Base-by-base conservation (phyloP, 73 alveolate species). In the Blepharisma stoltei region DNA sequence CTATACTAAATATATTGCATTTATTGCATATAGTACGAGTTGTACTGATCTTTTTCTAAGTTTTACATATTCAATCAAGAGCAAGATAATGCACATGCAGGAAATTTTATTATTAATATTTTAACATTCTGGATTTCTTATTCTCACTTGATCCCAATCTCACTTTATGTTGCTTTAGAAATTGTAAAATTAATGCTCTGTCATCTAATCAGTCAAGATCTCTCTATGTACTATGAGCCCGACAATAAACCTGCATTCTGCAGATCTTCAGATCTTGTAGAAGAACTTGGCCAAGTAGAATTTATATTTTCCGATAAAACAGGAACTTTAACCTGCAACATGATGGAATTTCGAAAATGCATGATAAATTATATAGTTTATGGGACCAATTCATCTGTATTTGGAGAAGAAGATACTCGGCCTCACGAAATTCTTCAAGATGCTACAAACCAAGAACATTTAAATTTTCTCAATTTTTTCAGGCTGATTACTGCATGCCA, bases 251-350 rank as follows among this genome's bases (percentile, higher is more conserved):
- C 86, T 47, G 96, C 98, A 0, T 84, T 85, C 41, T 93, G 96
- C 50, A 88, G 97, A 71, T 77, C 99, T 6, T 83, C 95, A 41
- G 94, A 91, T 81, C 78, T 95, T 75, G 91, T 89, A 70, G 99
- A 95, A 81, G 99, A 95, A 85, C 86, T 95, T 54, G 99, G 99
- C 20, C 90, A 95, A 65, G 86, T 93, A 25, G 93, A 92, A 55
- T 92, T 87, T 78, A 83, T 95, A 41, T 95, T 95, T 77, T 89
- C 96, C 32, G 99, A 95, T 81, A 95, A 95, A 79, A 95, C 99
- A 14, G 99, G 99, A 1, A 95, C 99, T 6, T 80, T 95, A 78
- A 95, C 99, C 9, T 84, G 91, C 55, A 95, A 95, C 5, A 53
- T 18, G 43, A 69, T 69, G 79, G 60, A 18, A 46, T 69, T 69